Conservation (phyloP, 306 rosid genomes). For the Vigna radiata region DNA sequence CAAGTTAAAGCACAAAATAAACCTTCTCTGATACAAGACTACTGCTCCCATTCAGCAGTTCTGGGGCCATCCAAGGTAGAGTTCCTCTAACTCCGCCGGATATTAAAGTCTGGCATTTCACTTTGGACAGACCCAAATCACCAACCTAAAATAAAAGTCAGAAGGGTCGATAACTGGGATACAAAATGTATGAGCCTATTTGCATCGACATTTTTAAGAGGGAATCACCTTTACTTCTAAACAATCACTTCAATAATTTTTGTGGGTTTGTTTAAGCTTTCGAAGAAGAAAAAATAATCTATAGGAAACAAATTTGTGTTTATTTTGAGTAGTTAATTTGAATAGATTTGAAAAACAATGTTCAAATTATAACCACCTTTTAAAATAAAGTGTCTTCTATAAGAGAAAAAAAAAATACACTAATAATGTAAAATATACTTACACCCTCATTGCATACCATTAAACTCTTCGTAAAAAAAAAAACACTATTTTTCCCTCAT, state of each 20-base stretch:
- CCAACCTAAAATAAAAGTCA: slow-evolving; percentile 69
- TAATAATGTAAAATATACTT: too few species aligned
- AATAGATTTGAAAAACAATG: not conserved
- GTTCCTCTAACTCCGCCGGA: slow-evolving; percentile 98
- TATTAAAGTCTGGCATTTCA: slow-evolving; percentile 86
- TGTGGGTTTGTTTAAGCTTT: not conserved
- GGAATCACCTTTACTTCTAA: not conserved
- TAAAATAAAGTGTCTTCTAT: not conserved
- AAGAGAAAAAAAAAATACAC: not conserved
- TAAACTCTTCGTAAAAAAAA: too few species aligned
- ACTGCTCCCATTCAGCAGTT: slow-evolving; percentile 92
- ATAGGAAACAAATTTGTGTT: not conserved
- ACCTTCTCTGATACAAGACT: slow-evolving; percentile 97
- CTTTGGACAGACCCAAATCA: slow-evolving; percentile 95
- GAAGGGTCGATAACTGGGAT: slow-evolving; percentile 30
- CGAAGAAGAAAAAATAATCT: not conserved
- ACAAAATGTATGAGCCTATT: slow-evolving; percentile 12
- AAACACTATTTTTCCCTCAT: not conserved
- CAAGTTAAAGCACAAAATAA: slow-evolving; percentile 43
- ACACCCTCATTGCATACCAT: too few species aligned
- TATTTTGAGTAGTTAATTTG: not conserved
- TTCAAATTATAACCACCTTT: not conserved
- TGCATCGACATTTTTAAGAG: not conserved
- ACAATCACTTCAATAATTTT: not conserved
- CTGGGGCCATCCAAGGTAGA: slow-evolving; percentile 99